phyloP scores from a whole-genome alignment of 495 filamentous ascomycete species.

The Letharia columbiana region DNA sequence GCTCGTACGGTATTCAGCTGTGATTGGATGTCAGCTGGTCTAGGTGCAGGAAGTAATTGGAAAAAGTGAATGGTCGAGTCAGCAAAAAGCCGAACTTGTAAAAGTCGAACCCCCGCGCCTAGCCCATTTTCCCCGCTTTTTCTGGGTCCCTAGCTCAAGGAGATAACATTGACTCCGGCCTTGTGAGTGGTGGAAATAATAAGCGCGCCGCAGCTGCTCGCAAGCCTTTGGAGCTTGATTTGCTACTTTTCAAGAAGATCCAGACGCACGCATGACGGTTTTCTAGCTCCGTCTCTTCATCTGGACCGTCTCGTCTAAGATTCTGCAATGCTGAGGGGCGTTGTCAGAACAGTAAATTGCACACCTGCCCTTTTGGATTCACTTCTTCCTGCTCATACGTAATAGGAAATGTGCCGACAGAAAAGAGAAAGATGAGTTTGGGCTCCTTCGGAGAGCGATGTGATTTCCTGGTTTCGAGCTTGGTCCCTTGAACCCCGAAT shows the following conservation, averaged over 20 bases:
- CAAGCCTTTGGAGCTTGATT: not conserved
- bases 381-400: not conserved
- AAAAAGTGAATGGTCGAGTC: not conserved
- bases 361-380: not conserved
- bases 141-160: not conserved
- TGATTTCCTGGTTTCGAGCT: not conserved
- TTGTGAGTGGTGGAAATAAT: not conserved
- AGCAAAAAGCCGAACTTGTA: not conserved
- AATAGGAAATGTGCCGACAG: not conserved
- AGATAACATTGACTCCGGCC: not conserved
- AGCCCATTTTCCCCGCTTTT: conserved; percentile 3
- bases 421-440: too few species aligned
- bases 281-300: not conserved
- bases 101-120: not conserved
- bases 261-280: not conserved
- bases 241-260: too few species aligned
- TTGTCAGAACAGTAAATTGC: not conserved
- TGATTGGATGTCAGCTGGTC: not conserved
- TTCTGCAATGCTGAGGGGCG: not conserved
- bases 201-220: not conserved
- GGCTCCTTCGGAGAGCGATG: too few species aligned
- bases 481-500: not conserved
- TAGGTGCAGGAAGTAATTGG: not conserved
- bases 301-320: not conserved
- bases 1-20: not conserved